phyloP scores from a whole-genome alignment of 495 filamentous ascomycete genomes.

The Xylaria intraflava region DNA sequence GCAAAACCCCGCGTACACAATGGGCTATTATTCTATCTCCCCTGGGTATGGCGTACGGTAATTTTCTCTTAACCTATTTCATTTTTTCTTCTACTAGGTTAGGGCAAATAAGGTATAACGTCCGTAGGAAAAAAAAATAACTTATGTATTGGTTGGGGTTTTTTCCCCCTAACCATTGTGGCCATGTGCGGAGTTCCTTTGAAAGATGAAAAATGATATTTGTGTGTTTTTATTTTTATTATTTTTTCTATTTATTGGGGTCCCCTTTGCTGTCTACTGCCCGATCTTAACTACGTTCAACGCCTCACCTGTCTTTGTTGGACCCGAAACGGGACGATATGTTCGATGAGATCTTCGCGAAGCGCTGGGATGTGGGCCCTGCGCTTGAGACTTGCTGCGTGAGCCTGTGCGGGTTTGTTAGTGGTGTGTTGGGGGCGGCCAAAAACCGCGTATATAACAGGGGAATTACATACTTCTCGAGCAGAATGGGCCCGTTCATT shows the following conservation, averaged over 20 bases:
- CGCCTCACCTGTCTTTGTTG: constrained; percentile 35
- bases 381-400: constrained; percentile 57
- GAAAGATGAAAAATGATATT: constrained; percentile 15
- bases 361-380: constrained; percentile 49
- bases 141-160: too few relatives aligned
- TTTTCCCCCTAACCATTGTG: too few relatives aligned
- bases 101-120: constrained; percentile 8
- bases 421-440: constrained; percentile 9
- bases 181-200: background rate
- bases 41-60: constrained; percentile 21
- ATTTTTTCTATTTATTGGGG: too few relatives aligned
- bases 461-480: constrained; percentile 74
- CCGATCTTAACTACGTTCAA: too few relatives aligned
- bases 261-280: too few relatives aligned
- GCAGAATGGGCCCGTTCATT: constrained; percentile 71
- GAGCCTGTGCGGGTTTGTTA: constrained; percentile 51
- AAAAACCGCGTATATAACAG: background rate
- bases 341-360: constrained; percentile 59
- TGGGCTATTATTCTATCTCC: constrained; percentile 8
- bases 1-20: constrained; percentile 1
- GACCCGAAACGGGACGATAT: constrained; percentile 62
- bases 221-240: constrained; percentile 5
- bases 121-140: constrained; percentile 2
- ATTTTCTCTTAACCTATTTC: constrained; percentile 11
- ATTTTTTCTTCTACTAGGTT: constrained; percentile 4